phyloP scores from a whole-genome alignment of 495 filamentous ascomycete species.

The Neurospora sp. region DNA sequence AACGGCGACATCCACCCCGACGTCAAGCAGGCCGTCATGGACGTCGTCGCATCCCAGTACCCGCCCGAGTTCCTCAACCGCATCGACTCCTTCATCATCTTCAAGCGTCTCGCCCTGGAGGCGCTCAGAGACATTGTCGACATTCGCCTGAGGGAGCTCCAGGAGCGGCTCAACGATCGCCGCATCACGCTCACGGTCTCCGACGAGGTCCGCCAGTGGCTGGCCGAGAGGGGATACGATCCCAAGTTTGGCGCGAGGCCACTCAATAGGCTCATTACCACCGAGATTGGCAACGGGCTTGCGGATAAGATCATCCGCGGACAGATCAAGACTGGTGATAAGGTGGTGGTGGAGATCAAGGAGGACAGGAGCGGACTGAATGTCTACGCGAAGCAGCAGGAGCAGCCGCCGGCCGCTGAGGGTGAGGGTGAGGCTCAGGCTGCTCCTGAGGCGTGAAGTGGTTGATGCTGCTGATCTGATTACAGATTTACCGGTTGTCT shows the following conservation, averaged over 20 bases:
- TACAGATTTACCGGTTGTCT: neutral
- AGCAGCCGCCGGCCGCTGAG: neutral
- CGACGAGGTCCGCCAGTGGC: conserved; percentile 67
- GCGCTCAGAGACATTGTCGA: conserved; percentile 90
- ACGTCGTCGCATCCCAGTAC: conserved; percentile 70
- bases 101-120: conserved; percentile 66
- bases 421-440: neutral
- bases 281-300: conserved; percentile 75
- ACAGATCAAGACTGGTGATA: conserved; percentile 63
- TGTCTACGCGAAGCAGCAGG: conserved; percentile 13
- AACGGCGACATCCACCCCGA: conserved; percentile 57
- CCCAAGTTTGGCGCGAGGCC: conserved; percentile 88
- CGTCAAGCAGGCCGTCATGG: conserved; percentile 71
- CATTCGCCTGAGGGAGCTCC: conserved; percentile 78
- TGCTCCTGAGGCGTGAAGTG: neutral
- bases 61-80: conserved; percentile 94
- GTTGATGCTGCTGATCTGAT: neutral
- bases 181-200: conserved; percentile 68
- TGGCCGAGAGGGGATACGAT: conserved; percentile 82
- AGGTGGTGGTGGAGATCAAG: conserved; percentile 56
- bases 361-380: conserved; percentile 42
- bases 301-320: conserved; percentile 89
- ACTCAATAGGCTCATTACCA: conserved; percentile 81
- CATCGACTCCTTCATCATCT: conserved; percentile 94
- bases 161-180: conserved; percentile 72